Base-by-base conservation (phyloP, 495 filamentous ascomycete genomes). In the Physcia stellaris region DNA sequence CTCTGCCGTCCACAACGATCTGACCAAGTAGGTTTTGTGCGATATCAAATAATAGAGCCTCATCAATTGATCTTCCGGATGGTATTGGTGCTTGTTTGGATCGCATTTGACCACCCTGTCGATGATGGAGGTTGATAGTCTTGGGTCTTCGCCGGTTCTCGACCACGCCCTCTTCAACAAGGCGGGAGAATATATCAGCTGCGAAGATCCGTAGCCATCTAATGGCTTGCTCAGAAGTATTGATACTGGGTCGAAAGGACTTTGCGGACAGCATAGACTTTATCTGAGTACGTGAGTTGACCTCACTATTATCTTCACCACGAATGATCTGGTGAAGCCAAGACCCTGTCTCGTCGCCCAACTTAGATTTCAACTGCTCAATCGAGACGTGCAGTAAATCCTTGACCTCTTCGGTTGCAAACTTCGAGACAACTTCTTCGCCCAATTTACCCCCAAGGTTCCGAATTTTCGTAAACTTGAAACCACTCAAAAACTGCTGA, bases 251-350 rank as follows among this genome's bases (percentile, higher is more conserved):
- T 4, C 86, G 71, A 47, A 98, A 98, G 0, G 86, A 90, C 52
- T 98, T 98, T 31, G 90, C 87, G 2, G 84, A 93, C n/a, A 95
- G 70, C 90, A 98, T 98, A 16, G 81, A 87, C 52, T 96, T 95
- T 55, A 94, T 93, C 49, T 86, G 81, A 10, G 86, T 94, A 41
- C 90, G 73, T 24, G 86, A 68, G 49, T 85, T 94, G 47, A 96
- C 86, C 59, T 94, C 86, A 51, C 79, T 92, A 28, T 61, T 56
- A 54, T 98, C 90, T 36, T 84, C 75, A 1, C 90, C 90, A 0
- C 92, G 77, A 30, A 95, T 77, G 15, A 79, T 77, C 37, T 80
- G 70, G 60, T 93, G 87, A 17, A 98, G 66, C 86, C 88, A 96
- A 5, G 71, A 62, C 12, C 85, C 87, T 2, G 79, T 92, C 27